Base-by-base conservation (phyloP, 2,329 filamentous ascomycete species). In the Chaetomiaceae sp. region DNA sequence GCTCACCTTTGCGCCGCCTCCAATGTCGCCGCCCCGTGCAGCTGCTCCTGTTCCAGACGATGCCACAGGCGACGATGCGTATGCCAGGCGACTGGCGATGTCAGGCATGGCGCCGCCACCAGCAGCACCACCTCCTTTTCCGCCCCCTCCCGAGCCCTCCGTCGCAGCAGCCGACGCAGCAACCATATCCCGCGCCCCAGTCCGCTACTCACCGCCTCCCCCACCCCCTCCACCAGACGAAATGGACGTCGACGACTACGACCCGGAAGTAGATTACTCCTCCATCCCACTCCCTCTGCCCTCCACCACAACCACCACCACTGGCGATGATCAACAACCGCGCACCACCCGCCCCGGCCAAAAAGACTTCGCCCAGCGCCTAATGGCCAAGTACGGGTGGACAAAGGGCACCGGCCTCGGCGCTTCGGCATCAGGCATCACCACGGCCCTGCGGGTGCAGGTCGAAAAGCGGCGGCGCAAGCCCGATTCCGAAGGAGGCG, bases 381-480 rank as follows among this genome's bases (percentile, higher is more conserved):
- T 97, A 52, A 90, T 99, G 83, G 81, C 83, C 57, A 97, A 96
- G 68, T 94, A 96, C 72, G 94, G 94, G 51, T 97, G 91, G 89
- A 86, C 84, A 33, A 87, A 91, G 65, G 94, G 94, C 22, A 81
- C 86, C 58, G 94, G 94, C 19, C 82, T 99, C 4, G 94, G 94
- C 61, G 91, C 89, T 15, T 81, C 85, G 58, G 84, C 83, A 29
- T 83, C 84, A 22, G 94, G 94, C 56, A 96, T 99, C 63, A 79
- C 89, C 50, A 89, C 91, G 20, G 89, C 91, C 4, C 75, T 99
- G 4, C 83, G 84, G 43, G 88, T 92, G 23, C 83, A 96, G 63
- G 81, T 92, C n/a, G 86, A 94, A 63, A 95, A 94, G 73, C 81
- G 87, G 29, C 89, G 89, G 69, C 91, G 89, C 71, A 84, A 82